Base-by-base conservation (phyloP, 495 filamentous ascomycete genomes). In the Sporormia fimetaria region DNA sequence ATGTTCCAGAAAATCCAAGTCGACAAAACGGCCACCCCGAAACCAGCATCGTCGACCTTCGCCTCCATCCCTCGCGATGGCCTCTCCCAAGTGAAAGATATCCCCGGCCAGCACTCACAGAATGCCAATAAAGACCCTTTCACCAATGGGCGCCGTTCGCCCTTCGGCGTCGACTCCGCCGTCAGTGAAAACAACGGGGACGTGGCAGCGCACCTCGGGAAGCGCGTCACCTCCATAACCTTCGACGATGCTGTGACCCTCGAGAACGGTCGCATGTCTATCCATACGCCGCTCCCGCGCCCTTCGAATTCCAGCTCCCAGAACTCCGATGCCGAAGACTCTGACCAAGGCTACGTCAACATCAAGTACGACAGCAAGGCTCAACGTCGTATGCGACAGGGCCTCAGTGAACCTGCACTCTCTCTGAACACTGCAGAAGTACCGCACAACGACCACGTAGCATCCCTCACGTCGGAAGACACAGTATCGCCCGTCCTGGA, bases 381-480 rank as follows among this genome's bases (percentile, higher is more conserved):
- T n/a, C n/a, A n/a, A n/a, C n/a, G n/a, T n/a, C n/a, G n/a, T n/a
- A n/a, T n/a, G n/a, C n/a, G n/a, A n/a, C n/a, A n/a, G n/a, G n/a
- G n/a, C n/a, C n/a, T n/a, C n/a, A n/a, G n/a, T n/a, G n/a, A n/a
- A n/a, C n/a, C n/a, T n/a, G n/a, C n/a, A n/a, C n/a, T n/a, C n/a
- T n/a, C n/a, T n/a, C n/a, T n/a, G n/a, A n/a, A n/a, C n/a, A 41
- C 41, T 5, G 21, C 30, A 7, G 41, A 42, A 21, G 18, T 22
- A 24, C 32, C 35, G 14, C 49, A 39, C 46, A 48, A 39, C 12
- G 51, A 58, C 28, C 44, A 52, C 15, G 42, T 58, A 18, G 69
- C 70, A 11, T 80, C 76, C 7, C 61, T 81, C 45, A 80, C 76
- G 4, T 76, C 75, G 1, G 63, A 66, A 20, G 68, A 72, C 10